phyloP scores from a whole-genome alignment of 2,329 filamentous ascomycete genomes.

The Herpotrichia juniperi region DNA sequence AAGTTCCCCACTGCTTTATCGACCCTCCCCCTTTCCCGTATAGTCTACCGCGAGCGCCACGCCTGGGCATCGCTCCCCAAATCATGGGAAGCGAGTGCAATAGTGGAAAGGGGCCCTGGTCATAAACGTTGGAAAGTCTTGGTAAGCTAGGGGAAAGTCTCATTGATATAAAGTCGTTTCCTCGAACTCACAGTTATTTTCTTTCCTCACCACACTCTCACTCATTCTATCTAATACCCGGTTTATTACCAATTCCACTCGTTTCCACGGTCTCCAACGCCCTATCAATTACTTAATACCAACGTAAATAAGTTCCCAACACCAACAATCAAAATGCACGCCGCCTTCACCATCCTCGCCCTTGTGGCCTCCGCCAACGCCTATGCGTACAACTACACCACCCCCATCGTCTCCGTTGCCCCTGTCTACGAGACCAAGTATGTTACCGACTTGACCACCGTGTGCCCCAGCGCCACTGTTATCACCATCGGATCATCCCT shows the following conservation, averaged over 20 bases:
- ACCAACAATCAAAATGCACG: conserved; percentile 47
- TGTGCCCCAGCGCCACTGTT: conserved; percentile 29
- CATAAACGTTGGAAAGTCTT: conserved; percentile 21
- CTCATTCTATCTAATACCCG: conserved; percentile 42
- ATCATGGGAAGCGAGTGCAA: conserved; percentile 33
- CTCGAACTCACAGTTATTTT: conserved; percentile 17
- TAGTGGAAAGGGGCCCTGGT: conserved; percentile 32
- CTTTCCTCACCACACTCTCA: conserved; percentile 46
- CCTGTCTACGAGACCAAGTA: conserved; percentile 36
- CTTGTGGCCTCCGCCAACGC: conserved; percentile 35
- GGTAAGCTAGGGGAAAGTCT: conserved; percentile 28
- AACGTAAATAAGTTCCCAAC: conserved; percentile 40
- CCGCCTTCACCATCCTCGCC: conserved; percentile 39
- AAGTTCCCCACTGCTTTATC: conserved; percentile 24
- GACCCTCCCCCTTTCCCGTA: conserved; percentile 40
- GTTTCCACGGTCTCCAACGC: conserved; percentile 40
- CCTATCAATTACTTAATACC: conserved; percentile 38
- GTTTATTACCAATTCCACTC: conserved; percentile 49
- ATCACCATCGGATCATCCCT: conserved; percentile 29
- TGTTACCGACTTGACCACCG: conserved; percentile 31
- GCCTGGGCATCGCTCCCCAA: conserved; percentile 26
- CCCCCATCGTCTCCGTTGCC: conserved; percentile 1
- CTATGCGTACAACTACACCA: conserved; percentile 8
- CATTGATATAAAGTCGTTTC: conserved; percentile 44
- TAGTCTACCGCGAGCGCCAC: conserved; percentile 32